Evolutionary conservation across 2,329 filamentous ascomycete genomes (phyloP).

Genomic region (Trichoderma sp.): DNA sequence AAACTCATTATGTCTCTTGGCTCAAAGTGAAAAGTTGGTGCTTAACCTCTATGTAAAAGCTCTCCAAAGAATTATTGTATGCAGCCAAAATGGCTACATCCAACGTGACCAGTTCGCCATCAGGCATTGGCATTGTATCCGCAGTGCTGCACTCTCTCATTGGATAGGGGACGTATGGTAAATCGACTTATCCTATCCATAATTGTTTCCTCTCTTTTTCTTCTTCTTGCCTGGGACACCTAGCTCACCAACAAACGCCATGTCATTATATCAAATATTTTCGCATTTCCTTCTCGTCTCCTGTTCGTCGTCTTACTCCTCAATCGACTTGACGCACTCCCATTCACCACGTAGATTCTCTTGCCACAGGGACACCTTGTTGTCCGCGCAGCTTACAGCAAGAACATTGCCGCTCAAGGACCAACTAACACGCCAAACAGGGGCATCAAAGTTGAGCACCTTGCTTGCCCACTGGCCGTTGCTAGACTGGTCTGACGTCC

Average conservation of each 20-base stretch:
- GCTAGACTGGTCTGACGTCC: conserved; percentile 69
- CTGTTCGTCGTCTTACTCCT: conserved; percentile 57
- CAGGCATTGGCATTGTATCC: background rate
- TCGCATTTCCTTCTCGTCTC: background rate
- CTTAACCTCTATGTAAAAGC: background rate
- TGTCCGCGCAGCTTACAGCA: conserved; percentile 89
- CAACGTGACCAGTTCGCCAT: background rate
- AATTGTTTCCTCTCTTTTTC: background rate
- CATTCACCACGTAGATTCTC: conserved; percentile 95
- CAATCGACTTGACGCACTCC: conserved; percentile 96
- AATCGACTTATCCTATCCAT: background rate
- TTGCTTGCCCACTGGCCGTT: conserved; percentile 79
- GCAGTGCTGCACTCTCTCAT: background rate
- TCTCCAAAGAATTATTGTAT: background rate
- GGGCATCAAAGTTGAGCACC: conserved; percentile 80
- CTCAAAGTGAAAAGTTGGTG: background rate
- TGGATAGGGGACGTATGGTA: background rate
- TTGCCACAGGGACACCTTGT: conserved; percentile 97
- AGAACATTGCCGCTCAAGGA: conserved; percentile 94
- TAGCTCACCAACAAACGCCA: conserved; percentile 25
- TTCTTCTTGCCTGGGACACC: conserved; percentile 35
- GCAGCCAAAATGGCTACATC: background rate
- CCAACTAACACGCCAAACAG: conserved; percentile 97
- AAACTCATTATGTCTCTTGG: background rate
- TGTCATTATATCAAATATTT: background rate